Evolutionary conservation across 2,329 filamentous ascomycete genomes (phyloP).

Genomic region (Herpotrichia juniperi): DNA sequence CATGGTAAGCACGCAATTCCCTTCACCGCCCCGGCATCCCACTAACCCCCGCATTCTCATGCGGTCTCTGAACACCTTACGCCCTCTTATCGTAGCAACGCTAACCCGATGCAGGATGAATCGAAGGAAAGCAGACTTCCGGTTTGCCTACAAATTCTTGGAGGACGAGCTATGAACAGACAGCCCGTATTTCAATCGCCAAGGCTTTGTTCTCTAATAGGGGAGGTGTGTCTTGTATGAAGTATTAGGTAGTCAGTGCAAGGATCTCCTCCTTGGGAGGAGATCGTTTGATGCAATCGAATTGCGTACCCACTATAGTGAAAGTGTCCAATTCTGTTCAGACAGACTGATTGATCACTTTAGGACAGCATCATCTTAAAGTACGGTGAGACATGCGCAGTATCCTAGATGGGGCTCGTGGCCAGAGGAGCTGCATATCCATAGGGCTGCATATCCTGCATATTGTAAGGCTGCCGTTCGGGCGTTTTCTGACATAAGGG

Average conservation of each 20-base stretch:
- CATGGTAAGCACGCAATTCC: constrained; percentile 68
- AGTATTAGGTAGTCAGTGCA: constrained; percentile 39
- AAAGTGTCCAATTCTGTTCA: not conserved
- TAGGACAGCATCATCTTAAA: not conserved
- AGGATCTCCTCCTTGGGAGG: not conserved
- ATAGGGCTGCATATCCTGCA: constrained; percentile 2
- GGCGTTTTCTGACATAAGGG: not conserved
- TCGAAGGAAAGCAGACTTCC: constrained; percentile 94
- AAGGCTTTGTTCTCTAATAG: not conserved
- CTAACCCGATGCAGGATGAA: constrained; percentile 80
- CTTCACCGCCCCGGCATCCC: constrained; percentile 7
- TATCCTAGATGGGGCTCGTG: not conserved
- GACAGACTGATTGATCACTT: not conserved
- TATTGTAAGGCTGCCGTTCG: not conserved
- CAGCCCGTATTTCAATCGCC: not conserved
- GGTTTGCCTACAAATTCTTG: constrained; percentile 96
- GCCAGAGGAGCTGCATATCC: not conserved
- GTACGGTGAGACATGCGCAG: not conserved
- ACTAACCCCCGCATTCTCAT: not conserved
- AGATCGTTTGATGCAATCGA: not conserved
- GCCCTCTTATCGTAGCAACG: not conserved
- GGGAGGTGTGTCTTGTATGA: constrained; percentile 34
- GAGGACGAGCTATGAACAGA: constrained; percentile 78
- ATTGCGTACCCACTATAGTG: not conserved
- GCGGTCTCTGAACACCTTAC: not conserved